These are phyloP conservation scores for Psilocybe azurescens DNA, from an alignment of 768 basidiomycete species.

Conservation along the genomic window DNA sequence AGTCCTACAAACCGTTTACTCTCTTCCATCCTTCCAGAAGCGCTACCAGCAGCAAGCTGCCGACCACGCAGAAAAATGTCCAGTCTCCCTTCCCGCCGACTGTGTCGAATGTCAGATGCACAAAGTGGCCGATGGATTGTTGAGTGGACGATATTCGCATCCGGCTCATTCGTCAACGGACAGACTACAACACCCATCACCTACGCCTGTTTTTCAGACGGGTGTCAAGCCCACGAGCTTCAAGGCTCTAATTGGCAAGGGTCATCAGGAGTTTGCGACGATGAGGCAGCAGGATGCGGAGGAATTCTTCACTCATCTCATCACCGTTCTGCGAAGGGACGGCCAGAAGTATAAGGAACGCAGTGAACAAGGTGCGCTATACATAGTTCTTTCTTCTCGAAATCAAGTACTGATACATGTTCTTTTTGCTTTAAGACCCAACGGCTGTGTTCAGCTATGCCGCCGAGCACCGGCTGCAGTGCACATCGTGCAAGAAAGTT, in stretches of 20 bases:
- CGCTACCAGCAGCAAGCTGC: constrained; percentile 58
- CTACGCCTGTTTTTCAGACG: constrained; percentile 72
- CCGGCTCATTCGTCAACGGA: constrained; percentile 42
- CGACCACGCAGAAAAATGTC: constrained; percentile 65
- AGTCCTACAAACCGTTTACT: constrained; percentile 84
- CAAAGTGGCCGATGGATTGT: constrained; percentile 90
- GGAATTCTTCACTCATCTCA: constrained; percentile 87
- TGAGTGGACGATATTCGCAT: constrained; percentile 89
- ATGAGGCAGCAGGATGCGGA: constrained; percentile 98
- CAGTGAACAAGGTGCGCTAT: constrained; percentile 33
- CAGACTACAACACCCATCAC: constrained; percentile 31
- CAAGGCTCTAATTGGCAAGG: constrained; percentile 90
- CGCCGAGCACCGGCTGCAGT: constrained; percentile 88
- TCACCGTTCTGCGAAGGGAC: constrained; percentile 75
- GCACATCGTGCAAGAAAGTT: constrained; percentile 77
- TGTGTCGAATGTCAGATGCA: constrained; percentile 96
- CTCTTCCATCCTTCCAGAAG: constrained; percentile 75
- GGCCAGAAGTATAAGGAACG: constrained; percentile 53
- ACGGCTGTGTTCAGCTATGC: constrained; percentile 82
- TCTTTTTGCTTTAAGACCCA: constrained; percentile 49
- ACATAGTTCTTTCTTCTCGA: background rate
- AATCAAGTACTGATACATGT: background rate
- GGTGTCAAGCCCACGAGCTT: constrained; percentile 85
- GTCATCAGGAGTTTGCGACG: constrained; percentile 92
- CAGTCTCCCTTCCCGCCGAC: constrained; percentile 70